Conservation (phyloP, 2,329 filamentous ascomycete genomes). For the Beauveria rudraprayagi region DNA sequence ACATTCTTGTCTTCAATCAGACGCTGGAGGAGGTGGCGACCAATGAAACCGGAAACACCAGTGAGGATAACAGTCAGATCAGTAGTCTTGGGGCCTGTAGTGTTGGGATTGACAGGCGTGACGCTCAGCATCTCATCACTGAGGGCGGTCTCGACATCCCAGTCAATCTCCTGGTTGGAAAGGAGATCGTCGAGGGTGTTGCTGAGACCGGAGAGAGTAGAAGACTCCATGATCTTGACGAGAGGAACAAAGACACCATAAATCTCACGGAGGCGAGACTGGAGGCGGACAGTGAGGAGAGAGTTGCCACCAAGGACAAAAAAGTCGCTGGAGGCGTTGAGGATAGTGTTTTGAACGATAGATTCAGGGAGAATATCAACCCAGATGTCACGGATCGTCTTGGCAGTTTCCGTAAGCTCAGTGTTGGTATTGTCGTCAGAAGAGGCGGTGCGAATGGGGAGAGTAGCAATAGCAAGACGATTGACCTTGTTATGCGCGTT, state of each 20-base stretch:
- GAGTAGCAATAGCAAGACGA: constrained; percentile 8
- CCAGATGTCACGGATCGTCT: constrained; percentile 13
- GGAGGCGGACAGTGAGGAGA: constrained; percentile 30
- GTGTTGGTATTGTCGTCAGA: background rate
- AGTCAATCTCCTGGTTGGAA: constrained; percentile 16
- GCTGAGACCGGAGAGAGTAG: constrained; percentile 33
- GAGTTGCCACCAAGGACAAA: constrained; percentile 36
- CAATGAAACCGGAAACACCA: constrained; percentile 35
- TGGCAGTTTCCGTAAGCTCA: constrained; percentile 4
- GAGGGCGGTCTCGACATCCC: constrained; percentile 1
- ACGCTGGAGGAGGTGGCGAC: constrained; percentile 26
- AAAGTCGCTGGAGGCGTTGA: constrained; percentile 28
- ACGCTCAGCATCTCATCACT: constrained; percentile 5
- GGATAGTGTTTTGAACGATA: constrained; percentile 13
- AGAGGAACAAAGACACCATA: constrained; percentile 27
- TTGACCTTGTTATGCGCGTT: constrained; percentile 12
- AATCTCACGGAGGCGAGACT: constrained; percentile 22
- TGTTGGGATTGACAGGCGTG: background rate
- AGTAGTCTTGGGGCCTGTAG: constrained; percentile 3
- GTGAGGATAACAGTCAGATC: constrained; percentile 25
- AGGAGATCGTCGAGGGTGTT: constrained; percentile 18
- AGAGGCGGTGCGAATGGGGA: constrained; percentile 5
- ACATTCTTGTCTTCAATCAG: constrained; percentile 27
- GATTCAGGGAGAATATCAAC: constrained; percentile 15
- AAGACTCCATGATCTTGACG: constrained; percentile 28